Base-by-base conservation (phyloP, 148 eudicot species). In the Pouteria glomerata region DNA sequence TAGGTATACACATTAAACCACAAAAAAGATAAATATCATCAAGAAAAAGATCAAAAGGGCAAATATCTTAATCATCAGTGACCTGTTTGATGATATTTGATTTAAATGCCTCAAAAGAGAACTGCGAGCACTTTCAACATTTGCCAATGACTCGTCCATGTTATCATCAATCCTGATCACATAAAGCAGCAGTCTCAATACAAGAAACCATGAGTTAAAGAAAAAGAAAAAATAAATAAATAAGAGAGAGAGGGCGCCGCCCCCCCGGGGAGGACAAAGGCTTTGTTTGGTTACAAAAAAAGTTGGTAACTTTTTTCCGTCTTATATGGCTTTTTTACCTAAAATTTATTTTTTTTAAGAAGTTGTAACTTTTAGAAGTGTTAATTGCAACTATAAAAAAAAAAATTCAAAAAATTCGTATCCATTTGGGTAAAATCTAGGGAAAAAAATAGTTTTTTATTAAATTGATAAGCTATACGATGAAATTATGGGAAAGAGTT, bases 111-210 rank as follows among this genome's bases (percentile, higher is more conserved):
- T 92, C 79, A 90, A 63, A 60, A 92, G 74, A 70, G 93, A 79
- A 73, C 80, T 78, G 41, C 89, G 89, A 73, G 96, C 96, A 78
- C 91, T 85, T 76, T 92, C 97, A 74, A 92, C 96, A 73, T 90
- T 86, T 47, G 87, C 76, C 80, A 85, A 70, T 27, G 97, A 74
- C 77, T 92, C 96, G 6, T 86, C 96, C 91, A 92, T 83, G 84
- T 92, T 86, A 72, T 90, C 97, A 59, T 92, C 97, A 70, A 92
- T 92, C 88, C 97, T 87, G 77, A 73, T 52, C 51, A 50, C 55
- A 76, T 57, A n/a, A 44, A 66, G 12, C 50, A 24, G 34, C 59
- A 47, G 24, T 18, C 59, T 58, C 30, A 13, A 62, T 37, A 19
- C 41, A 23, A 31, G 26, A 33, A 34, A 24, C 24, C 47, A 33